Percentiles rank a stretch among this genome's conserved stretches.
phyloP scores from a whole-genome alignment of 2,329 filamentous ascomycete genomes.

The Myriosclerotinia duriaeana region DNA sequence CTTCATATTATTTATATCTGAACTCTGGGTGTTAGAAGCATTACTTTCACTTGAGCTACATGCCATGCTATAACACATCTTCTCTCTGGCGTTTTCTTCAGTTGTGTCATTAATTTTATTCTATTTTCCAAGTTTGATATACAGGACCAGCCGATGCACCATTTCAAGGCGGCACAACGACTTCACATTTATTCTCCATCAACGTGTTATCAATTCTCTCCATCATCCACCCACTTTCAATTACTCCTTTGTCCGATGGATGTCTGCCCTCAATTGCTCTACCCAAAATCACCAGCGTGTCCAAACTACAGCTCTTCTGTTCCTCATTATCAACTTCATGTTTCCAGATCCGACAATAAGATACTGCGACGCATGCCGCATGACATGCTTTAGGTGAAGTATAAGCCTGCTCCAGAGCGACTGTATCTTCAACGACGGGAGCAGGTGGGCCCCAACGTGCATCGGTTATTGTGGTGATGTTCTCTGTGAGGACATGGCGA shows the following conservation, averaged over 20 bases:
- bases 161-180: background rate
- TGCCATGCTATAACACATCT: no score
- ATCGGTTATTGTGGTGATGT: background rate
- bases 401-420: background rate
- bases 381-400: slow-evolving; percentile 13
- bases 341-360: slow-evolving; percentile 13
- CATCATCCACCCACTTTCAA: slow-evolving; percentile 20
- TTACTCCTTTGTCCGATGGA: background rate
- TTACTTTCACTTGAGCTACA: no score
- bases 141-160: no score
- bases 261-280: background rate
- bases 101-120: no score
- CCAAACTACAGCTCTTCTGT: slow-evolving; percentile 3
- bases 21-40: no score
- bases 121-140: no score
- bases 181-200: slow-evolving; percentile 10
- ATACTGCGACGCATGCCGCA: slow-evolving; percentile 13
- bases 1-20: no score
- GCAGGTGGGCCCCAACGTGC: background rate
- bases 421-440: background rate
- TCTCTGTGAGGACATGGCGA: slow-evolving; percentile 9
- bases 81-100: no score
- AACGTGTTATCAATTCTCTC: slow-evolving; percentile 9
- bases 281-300: slow-evolving; percentile 11
- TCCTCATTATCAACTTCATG: slow-evolving; percentile 9